Evolutionary conservation across 495 filamentous ascomycete species (phyloP), one percentile per base, ranked within the genome.

Genomic region (Xanthoparmelia taractica): DNA sequence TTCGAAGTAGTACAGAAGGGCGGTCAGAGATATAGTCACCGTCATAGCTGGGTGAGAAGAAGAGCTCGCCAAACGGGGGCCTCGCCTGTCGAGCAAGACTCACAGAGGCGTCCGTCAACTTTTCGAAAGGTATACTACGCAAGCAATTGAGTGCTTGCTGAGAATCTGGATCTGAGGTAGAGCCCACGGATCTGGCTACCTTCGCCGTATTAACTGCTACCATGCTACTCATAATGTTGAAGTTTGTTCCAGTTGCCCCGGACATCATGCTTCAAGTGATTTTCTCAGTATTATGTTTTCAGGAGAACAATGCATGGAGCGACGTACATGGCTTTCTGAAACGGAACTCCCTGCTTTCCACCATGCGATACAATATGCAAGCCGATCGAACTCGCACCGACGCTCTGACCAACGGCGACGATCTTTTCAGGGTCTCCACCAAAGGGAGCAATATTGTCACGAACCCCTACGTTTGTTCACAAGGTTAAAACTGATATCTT

Each of bases 351-450:
- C 61, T 72, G 67, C 20, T 61, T 70, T 29, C 74, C 76, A n/a
- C 69, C 71, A 57, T 73, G 78, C 6, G 75, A 72, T 48, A 73
- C 67, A 34, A 78, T 70, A 20, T 79, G 77, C 45, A 78, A 65
- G 17, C 75, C 73, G 29, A 79, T 75, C 38, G 75, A 68, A n/a
- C 57, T 68, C 15, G 72, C 71, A 50, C 73, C 73, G 0, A 72
- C 73, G 20, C 69, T 72, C 57, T 75, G 69, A 2, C 73, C 73
- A 25, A 70, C 64, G 17, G 68, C 67, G 56, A 69, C 71, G 36
- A 73, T 68, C 65, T 69, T 68, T 10, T 61, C 57, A 1, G 72
- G 68, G 56, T 74, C 70, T 18, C 72, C 73, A 7, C 73, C 73
- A 62, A 75, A 75, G 8, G 65, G 64, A 33, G 61, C 60, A 47